Evolutionary conservation across 1,139 yeast species (phyloP).

Genomic region (Saccharomycopsis hybrid): DNA sequence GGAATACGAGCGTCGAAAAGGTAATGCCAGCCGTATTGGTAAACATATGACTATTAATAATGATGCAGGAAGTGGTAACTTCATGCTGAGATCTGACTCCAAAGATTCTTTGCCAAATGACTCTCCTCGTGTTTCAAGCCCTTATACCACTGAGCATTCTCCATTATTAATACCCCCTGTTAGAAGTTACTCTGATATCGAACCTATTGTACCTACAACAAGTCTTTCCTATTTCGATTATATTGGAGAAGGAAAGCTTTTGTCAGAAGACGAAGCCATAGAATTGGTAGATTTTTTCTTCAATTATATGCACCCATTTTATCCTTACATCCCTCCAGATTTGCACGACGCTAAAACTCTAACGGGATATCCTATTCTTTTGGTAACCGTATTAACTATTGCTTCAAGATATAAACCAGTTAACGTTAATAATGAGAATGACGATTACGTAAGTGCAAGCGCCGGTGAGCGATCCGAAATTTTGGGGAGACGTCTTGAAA

Average conservation of each 20-base stretch:
- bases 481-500: conserved; percentile 38
- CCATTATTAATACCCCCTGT: background rate
- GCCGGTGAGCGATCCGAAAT: background rate
- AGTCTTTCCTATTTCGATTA: conserved; percentile 56
- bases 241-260: conserved; percentile 53
- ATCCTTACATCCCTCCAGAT: conserved; percentile 77
- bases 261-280: conserved; percentile 64
- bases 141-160: conserved; percentile 1
- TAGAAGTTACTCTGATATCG: background rate
- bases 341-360: conserved; percentile 60
- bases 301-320: conserved; percentile 78
- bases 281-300: conserved; percentile 60
- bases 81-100: no score
- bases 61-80: no score
- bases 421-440: conserved; percentile 29
- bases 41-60: no score
- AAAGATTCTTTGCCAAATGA: background rate
- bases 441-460: no score
- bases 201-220: conserved; percentile 39
- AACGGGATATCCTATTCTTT: conserved; percentile 71
- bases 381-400: conserved; percentile 75
- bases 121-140: conserved; percentile 36
- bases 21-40: no score
- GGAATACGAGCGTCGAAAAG: no score
- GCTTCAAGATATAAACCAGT: conserved; percentile 68